Evolutionary conservation across 2,329 filamentous ascomycete genomes (phyloP).

Genomic region (Exophiala spinifera): DNA sequence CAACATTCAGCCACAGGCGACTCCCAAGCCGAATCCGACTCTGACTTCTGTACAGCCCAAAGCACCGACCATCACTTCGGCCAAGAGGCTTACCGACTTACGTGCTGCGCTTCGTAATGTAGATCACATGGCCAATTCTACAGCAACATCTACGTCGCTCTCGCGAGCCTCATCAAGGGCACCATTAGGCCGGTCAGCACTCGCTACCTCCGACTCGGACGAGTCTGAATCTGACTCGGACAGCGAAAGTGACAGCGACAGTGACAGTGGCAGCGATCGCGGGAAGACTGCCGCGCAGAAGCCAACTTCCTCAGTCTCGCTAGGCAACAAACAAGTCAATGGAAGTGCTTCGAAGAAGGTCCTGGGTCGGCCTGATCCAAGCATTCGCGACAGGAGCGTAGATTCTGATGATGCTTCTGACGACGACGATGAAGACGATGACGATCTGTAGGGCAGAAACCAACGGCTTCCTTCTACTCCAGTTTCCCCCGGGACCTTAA

Average conservation of each 20-base stretch:
- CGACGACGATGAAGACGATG: background rate
- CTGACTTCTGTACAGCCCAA: background rate
- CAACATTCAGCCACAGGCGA: background rate
- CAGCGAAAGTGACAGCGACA: conserved; percentile 8
- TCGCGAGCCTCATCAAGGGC: background rate
- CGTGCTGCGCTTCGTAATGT: conserved; percentile 5
- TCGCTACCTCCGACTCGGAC: background rate
- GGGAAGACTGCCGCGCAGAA: background rate
- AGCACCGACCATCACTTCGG: conserved; percentile 5
- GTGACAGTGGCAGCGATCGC: background rate
- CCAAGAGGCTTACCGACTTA: conserved; percentile 9
- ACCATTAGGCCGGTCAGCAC: conserved; percentile 4
- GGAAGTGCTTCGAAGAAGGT: background rate
- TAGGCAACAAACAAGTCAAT: background rate
- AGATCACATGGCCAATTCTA: background rate
- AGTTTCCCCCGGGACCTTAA: background rate
- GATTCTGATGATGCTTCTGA: conserved; percentile 9
- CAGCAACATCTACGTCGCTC: background rate
- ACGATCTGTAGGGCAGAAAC: background rate
- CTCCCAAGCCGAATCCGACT: background rate
- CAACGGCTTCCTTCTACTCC: background rate
- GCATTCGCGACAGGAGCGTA: conserved; percentile 14
- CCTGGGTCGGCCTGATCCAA: conserved; percentile 8
- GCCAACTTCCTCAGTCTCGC: background rate
- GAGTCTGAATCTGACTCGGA: conserved; percentile 7